These are phyloP conservation scores for Cicer chorassanicum DNA, from an alignment of 306 rosid species.

Conservation along the genomic window DNA sequence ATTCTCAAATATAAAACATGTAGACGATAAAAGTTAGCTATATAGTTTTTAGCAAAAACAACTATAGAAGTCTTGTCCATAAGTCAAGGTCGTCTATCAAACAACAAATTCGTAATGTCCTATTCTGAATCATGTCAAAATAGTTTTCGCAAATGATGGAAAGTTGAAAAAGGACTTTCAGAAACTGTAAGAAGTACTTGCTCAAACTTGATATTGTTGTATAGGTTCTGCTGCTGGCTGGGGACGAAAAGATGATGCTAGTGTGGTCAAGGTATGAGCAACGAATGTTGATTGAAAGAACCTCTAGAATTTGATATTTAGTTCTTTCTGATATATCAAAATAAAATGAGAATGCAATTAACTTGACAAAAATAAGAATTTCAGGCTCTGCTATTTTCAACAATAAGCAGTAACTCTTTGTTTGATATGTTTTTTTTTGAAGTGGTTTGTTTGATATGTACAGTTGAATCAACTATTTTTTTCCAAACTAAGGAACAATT, in stretches of 20 bases:
- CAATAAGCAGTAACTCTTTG: not conserved
- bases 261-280: slow-evolving; percentile 86
- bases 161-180: slow-evolving; percentile 1
- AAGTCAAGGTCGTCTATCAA: not conserved
- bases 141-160: not conserved
- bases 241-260: slow-evolving; percentile 97
- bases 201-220: slow-evolving; percentile 38
- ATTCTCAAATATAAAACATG: not conserved
- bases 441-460: not conserved
- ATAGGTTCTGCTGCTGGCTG: slow-evolving; percentile 98
- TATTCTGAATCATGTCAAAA: not conserved
- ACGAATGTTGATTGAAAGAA: slow-evolving; percentile 18
- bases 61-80: not conserved
- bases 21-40: slow-evolving; percentile 11
- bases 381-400: not conserved
- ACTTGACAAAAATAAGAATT: slow-evolving; percentile 8
- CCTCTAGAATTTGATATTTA: slow-evolving; percentile 21
- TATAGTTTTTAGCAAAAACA: slow-evolving; percentile 10
- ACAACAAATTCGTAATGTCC: not conserved
- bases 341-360: slow-evolving; percentile 32
- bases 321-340: slow-evolving; percentile 12
- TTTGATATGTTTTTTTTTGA: not conserved
- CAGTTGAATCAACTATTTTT: not conserved
- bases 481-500: not conserved
- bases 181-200: slow-evolving; percentile 33